Evolutionary conservation across 192 early-diverging fungal genomes (phyloP), one percentile per base, ranked within the genome.

Genomic region (Linderina pennispora): DNA sequence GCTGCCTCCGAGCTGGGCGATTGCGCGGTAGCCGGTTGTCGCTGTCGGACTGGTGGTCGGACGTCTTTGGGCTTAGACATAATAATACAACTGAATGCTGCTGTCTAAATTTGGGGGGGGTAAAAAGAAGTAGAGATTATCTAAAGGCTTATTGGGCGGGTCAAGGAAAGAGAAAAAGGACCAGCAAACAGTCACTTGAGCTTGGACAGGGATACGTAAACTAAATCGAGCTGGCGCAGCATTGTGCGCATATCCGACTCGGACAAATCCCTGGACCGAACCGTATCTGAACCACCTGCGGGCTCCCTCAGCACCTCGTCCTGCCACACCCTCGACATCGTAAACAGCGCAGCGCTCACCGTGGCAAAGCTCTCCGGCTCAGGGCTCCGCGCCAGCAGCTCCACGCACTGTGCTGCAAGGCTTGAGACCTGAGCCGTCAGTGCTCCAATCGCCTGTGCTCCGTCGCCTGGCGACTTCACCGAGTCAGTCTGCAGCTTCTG

Each of bases 401-500:
- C 65, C 21, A 55, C 24, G 41, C 65, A 68, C 53, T 68, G 65
- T 5, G 65, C 65, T 1, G 65, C 65, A 24, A 68, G 43, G n/a
- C 35, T 32, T 14, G 58, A 23, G 15, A 55, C 58, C 53, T 61
- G 65, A 1, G 65, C 65, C 3, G 65, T 68, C 9, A 48, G 48
- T 23, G 57, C 45, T 2, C 65, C 65, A 36, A 67, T 42, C 21
- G 51, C 45, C 15, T 40, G 40, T 18, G 44, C 31, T 0, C 51
- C 43, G 43, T 67, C 64, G 19, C 43, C 48, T 0, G 56, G 43
- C 18, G 44, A n/a, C n/a, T n/a, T n/a, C n/a, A n/a, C n/a, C n/a
- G n/a, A n/a, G n/a, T n/a, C n/a, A n/a, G n/a, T n/a, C n/a, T n/a
- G n/a, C n/a, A n/a, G n/a, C n/a, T n/a, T n/a, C n/a, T 50, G 18